Conservation (phyloP, 768 basidiomycete genomes). For the Calocybe cyanea region DNA sequence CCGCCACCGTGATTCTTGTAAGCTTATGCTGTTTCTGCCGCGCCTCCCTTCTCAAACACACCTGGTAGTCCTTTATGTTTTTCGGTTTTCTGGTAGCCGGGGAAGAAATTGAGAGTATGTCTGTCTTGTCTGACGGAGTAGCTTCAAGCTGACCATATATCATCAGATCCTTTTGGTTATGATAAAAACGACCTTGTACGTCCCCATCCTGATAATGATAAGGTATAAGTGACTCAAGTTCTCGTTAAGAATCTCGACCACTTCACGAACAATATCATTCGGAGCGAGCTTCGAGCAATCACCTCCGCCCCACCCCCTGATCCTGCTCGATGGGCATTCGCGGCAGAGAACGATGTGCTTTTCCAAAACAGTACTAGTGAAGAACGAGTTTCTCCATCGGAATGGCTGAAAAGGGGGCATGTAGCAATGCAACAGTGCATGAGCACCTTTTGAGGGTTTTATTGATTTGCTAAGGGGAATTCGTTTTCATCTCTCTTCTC, state of each 20-base stretch:
- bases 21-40: conserved; percentile 13
- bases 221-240: conserved; percentile 1
- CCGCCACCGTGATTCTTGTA: conserved; percentile 52
- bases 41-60: conserved; percentile 2
- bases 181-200: conserved; percentile 70
- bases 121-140: not conserved
- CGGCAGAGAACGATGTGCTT: conserved; percentile 52
- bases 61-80: conserved; percentile 56
- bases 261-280: conserved; percentile 67
- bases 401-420: conserved; percentile 54
- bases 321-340: conserved; percentile 57
- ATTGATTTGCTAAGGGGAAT: too few relatives aligned
- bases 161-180: conserved; percentile 51
- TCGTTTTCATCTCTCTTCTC: too few relatives aligned
- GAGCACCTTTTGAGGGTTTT: conserved; percentile 18
- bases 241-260: conserved; percentile 56
- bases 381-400: conserved; percentile 46
- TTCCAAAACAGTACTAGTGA: conserved; percentile 34
- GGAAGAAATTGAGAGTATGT: conserved; percentile 68
- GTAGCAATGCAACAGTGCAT: conserved; percentile 40
- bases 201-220: conserved; percentile 7
- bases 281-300: conserved; percentile 63
- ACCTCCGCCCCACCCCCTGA: conserved; percentile 60
- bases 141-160: not conserved
- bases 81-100: conserved; percentile 73